A percentile compares a stretch with the other conserved stretches of the same genome.
phyloP scores from a whole-genome alignment of 1,284 basidiomycete genomes.

The Ganoderma sinense region DNA sequence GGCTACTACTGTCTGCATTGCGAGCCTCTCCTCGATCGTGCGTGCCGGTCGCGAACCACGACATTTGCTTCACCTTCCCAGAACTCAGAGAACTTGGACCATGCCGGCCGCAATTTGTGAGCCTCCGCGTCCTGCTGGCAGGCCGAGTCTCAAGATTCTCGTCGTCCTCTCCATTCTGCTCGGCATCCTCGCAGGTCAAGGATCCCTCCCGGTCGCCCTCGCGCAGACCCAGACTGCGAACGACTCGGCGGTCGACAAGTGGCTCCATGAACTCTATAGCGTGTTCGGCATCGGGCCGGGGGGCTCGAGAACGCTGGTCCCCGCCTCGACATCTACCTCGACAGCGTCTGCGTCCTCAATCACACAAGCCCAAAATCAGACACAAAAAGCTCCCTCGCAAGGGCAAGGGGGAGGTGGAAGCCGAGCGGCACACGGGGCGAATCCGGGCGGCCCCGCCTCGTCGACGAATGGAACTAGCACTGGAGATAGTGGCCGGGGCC shows the following conservation, averaged over 20 bases:
- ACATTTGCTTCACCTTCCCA: background rate
- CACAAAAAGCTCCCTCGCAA: background rate
- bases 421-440: background rate
- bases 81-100: background rate
- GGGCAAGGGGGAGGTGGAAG: background rate
- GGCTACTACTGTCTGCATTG: no score
- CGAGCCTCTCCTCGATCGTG: background rate
- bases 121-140: background rate
- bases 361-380: background rate
- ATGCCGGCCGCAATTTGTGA: background rate
- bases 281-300: slow-evolving; percentile 4
- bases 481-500: background rate
- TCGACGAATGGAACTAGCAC: background rate
- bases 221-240: slow-evolving; percentile 4
- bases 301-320: background rate
- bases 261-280: background rate
- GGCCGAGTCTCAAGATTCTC: background rate
- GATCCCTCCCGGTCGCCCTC: background rate
- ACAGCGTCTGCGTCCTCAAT: background rate
- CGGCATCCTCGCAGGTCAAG: background rate
- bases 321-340: background rate
- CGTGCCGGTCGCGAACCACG: background rate
- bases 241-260: background rate
- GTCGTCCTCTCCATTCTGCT: background rate
- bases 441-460: background rate